phyloP scores from a whole-genome alignment of 1,139 yeast species.

The Protomyces gravidus region DNA sequence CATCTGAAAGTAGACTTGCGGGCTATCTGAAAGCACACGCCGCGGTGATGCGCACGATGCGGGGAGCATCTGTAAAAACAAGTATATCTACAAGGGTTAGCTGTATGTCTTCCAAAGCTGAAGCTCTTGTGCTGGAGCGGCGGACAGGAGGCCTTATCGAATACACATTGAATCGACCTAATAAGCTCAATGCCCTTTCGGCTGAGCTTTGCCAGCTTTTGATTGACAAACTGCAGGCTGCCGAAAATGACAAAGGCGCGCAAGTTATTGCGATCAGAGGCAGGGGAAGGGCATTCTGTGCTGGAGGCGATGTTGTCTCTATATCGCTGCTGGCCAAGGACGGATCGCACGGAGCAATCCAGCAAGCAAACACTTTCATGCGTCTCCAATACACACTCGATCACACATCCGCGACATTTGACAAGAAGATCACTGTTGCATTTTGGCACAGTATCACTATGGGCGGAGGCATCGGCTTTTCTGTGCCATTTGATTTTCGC shows the following conservation, averaged over 20 bases:
- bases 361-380: neutral
- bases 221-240: slow-evolving; percentile 47
- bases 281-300: slow-evolving; percentile 49
- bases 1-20: no score
- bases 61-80: no score
- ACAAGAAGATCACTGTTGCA: neutral
- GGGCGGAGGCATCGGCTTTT: slow-evolving; percentile 97
- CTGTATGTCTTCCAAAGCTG: neutral
- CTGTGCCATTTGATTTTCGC: slow-evolving; percentile 87
- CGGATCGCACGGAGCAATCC: neutral
- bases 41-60: no score
- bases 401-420: neutral
- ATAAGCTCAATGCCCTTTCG: neutral
- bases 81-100: no score
- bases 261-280: slow-evolving; percentile 68
- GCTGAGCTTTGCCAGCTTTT: neutral
- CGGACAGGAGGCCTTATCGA: neutral
- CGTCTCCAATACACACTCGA: neutral
- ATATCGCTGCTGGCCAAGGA: slow-evolving; percentile 49
- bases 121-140: neutral
- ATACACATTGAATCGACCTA: neutral
- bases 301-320: slow-evolving; percentile 93
- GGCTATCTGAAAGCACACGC: no score
- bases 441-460: slow-evolving; percentile 37
- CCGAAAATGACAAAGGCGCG: slow-evolving; percentile 62